Percentiles rank a stretch among this genome's conserved stretches.
phyloP scores from a whole-genome alignment of 1,139 yeast genomes.

The Sugiyamaella novakii region DNA sequence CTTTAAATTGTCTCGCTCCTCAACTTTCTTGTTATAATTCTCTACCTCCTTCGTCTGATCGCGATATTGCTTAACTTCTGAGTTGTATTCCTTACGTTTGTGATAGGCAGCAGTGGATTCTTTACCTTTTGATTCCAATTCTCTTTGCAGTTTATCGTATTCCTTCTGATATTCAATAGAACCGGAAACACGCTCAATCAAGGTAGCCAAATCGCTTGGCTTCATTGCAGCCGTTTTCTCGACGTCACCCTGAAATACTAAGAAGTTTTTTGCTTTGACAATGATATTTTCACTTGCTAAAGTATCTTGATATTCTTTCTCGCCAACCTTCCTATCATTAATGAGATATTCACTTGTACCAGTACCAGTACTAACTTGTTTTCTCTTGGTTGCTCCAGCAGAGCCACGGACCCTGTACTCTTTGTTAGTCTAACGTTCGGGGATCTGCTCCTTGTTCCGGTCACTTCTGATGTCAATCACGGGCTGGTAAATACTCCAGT shows the following conservation, averaged over 20 bases:
- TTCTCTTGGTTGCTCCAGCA: background rate
- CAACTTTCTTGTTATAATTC: conserved; percentile 59
- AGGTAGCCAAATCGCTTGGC: conserved; percentile 67
- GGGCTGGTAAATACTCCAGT: background rate
- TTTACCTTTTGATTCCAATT: conserved; percentile 61
- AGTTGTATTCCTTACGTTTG: conserved; percentile 68
- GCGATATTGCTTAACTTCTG: conserved; percentile 77
- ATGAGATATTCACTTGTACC: conserved; percentile 74
- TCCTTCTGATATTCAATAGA: conserved; percentile 67
- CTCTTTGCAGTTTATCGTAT: conserved; percentile 67
- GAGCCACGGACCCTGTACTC: conserved; percentile 17
- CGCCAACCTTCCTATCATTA: conserved; percentile 63
- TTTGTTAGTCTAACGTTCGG: conserved; percentile 2
- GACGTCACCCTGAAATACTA: conserved; percentile 96
- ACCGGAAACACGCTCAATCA: conserved; percentile 84
- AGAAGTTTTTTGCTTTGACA: conserved; percentile 85
- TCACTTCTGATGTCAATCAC: too few relatives aligned
- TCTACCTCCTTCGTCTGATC: conserved; percentile 78
- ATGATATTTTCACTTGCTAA: conserved; percentile 81
- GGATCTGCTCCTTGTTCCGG: too few relatives aligned
- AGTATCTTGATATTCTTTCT: conserved; percentile 62
- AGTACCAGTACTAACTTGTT: conserved; percentile 22
- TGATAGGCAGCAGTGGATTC: conserved; percentile 66
- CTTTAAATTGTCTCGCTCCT: conserved; percentile 49
- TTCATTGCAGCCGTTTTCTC: conserved; percentile 92